phyloP scores from a whole-genome alignment of 2,329 filamentous ascomycete species.

The Cercospora sesami region DNA sequence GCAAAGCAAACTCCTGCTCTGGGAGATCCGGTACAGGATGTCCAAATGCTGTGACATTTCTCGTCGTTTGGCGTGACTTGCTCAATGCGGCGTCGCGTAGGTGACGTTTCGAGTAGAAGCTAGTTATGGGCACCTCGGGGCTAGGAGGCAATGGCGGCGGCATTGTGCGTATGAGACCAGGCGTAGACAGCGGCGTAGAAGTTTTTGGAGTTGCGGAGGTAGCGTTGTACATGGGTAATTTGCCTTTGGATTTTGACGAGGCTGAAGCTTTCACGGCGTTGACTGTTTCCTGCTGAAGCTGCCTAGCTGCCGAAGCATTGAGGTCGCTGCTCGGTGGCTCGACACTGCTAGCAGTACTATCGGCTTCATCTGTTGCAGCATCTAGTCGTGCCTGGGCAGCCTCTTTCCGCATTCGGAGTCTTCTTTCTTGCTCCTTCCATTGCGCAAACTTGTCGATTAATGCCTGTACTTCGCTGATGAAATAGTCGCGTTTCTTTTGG shows the following conservation, averaged over 20 bases:
- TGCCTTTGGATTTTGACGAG: conserved; percentile 39
- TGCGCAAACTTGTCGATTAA: conserved; percentile 83
- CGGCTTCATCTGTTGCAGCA: conserved; percentile 44
- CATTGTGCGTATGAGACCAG: conserved; percentile 10
- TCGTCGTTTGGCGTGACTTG: conserved; percentile 49
- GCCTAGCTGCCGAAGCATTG: conserved; percentile 69
- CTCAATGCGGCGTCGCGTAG: conserved; percentile 78
- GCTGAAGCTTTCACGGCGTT: conserved; percentile 48
- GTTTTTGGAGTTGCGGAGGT: conserved; percentile 16
- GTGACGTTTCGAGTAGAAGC: conserved; percentile 80
- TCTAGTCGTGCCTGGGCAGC: conserved; percentile 56
- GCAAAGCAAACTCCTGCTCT: conserved; percentile 72
- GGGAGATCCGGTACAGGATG: conserved; percentile 71
- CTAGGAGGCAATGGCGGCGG: conserved; percentile 32
- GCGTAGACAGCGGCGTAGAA: conserved; percentile 19
- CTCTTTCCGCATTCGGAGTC: conserved; percentile 73
- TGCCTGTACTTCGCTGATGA: conserved; percentile 76
- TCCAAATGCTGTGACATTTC: conserved; percentile 78
- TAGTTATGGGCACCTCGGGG: conserved; percentile 61
- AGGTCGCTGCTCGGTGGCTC: conserved; percentile 68
- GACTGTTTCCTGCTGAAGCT: conserved; percentile 71
- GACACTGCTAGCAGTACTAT: conserved; percentile 40
- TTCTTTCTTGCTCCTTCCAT: conserved; percentile 89
- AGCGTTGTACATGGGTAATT: conserved; percentile 29
- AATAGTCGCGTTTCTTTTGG: conserved; percentile 80